Conservation (phyloP, 805 yeast genomes). For the Torulaspora microellipsoides region DNA sequence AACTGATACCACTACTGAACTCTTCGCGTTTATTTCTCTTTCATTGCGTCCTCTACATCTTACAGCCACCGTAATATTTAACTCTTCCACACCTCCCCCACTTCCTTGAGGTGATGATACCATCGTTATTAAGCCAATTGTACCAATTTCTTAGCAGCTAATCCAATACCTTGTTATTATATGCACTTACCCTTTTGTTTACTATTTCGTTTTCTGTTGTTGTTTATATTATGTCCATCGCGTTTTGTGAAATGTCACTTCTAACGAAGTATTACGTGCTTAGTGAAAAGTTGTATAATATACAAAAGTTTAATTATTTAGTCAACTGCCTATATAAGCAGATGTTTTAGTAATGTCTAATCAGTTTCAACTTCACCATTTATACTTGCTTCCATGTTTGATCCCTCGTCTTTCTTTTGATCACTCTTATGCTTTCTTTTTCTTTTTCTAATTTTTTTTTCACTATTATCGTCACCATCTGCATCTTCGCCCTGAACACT, state of each 20-base stretch:
- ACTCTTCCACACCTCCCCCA: conserved; percentile 29
- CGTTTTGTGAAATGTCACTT: too few species aligned
- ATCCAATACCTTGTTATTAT: too few species aligned
- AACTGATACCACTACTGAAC: conserved; percentile 57
- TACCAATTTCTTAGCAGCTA: too few species aligned
- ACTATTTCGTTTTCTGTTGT: too few species aligned
- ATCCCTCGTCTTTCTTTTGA: conserved; percentile 1
- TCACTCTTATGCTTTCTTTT: conserved; percentile 19
- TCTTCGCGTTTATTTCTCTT: conserved; percentile 52
- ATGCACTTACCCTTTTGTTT: too few species aligned
- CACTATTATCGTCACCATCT: conserved; percentile 1
- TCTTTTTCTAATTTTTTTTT: conserved; percentile 21
- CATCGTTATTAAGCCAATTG: conserved; percentile 2
- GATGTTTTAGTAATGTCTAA: too few species aligned
- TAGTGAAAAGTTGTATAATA: neutral
- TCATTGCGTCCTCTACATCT: conserved; percentile 60
- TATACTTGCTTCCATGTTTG: neutral
- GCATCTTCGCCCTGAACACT: neutral
- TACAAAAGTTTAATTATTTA: neutral
- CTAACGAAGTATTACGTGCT: too few species aligned
- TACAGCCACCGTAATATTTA: conserved; percentile 58
- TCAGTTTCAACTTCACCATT: neutral
- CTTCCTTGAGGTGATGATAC: conserved; percentile 8
- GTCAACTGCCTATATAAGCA: too few species aligned
- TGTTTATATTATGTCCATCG: too few species aligned